Percentiles rank a stretch among this genome's conserved stretches.
Conservation (phyloP, 441 rosid species). For the Arabidopsis hybrid region DNA sequence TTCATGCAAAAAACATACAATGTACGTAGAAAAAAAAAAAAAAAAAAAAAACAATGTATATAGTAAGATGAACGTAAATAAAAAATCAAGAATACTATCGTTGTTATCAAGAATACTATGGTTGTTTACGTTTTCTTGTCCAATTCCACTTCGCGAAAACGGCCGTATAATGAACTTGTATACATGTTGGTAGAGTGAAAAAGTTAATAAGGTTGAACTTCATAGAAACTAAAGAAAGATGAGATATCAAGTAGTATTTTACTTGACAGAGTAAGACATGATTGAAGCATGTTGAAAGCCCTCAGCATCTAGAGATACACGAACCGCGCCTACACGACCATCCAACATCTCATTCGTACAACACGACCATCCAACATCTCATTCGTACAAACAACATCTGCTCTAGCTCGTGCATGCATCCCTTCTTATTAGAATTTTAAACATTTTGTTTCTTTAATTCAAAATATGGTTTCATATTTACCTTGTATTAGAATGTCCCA, state of each 20-base stretch:
- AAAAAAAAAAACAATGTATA: no score
- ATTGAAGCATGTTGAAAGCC: conserved; percentile 94
- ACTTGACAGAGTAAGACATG: conserved; percentile 98
- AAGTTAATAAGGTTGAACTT: background rate
- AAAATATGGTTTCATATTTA: background rate
- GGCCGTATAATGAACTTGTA: conserved; percentile 95
- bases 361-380: conserved; percentile 99
- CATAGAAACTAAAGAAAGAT: background rate
- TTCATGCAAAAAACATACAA: no score
- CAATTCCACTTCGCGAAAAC: conserved; percentile 78
- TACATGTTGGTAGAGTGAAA: conserved; percentile 57
- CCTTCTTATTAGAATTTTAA: background rate
- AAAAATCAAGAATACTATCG: conserved; percentile 14
- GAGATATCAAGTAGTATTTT: conserved; percentile 27
- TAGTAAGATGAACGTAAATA: background rate
- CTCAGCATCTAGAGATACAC: conserved; percentile 86
- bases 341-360: no score
- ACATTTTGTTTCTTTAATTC: background rate
- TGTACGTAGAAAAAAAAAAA: no score
- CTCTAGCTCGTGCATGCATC: conserved; percentile 82
- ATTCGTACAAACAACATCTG: conserved; percentile 97
- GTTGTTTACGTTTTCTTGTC: conserved; percentile 94
- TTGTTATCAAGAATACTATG: no score
- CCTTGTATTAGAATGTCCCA: no score
- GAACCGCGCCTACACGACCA: conserved; percentile 83